phyloP scores from a whole-genome alignment of 1,284 basidiomycete species.

The Ceratobasidium theobromae region DNA sequence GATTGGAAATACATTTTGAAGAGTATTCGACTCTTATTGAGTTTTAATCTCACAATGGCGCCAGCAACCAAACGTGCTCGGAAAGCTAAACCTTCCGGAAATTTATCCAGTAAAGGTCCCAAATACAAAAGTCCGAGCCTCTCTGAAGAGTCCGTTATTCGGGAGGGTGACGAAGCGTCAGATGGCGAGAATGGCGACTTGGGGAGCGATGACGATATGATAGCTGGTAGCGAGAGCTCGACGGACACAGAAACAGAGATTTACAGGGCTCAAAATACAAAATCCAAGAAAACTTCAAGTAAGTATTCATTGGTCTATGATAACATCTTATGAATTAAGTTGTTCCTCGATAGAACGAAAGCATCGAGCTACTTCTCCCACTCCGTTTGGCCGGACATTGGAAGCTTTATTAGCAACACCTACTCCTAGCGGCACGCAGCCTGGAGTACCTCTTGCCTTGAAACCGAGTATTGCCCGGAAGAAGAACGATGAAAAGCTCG shows the following conservation, averaged over 20 bases:
- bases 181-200: slow-evolving; percentile 42
- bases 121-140: no score
- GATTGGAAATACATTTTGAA: slow-evolving; percentile 29
- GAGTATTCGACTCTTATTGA: neutral
- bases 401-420: slow-evolving; percentile 64
- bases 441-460: slow-evolving; percentile 66
- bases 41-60: neutral
- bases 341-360: slow-evolving; percentile 54
- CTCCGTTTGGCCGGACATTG: slow-evolving; percentile 69
- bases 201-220: slow-evolving; percentile 41
- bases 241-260: slow-evolving; percentile 65
- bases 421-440: slow-evolving; percentile 52
- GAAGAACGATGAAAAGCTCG: slow-evolving; percentile 70
- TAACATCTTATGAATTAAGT: neutral
- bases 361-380: slow-evolving; percentile 70
- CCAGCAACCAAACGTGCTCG: slow-evolving; percentile 14
- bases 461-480: slow-evolving; percentile 68
- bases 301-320: no score
- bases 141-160: neutral
- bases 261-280: slow-evolving; percentile 51
- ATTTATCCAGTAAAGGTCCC: no score
- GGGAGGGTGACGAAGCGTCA: slow-evolving; percentile 31
- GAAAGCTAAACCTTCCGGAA: no score
- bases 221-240: slow-evolving; percentile 36
- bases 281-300: slow-evolving; percentile 72